Percentiles rank a stretch among this genome's conserved stretches.
Conservation (phyloP, 495 filamentous ascomycete species). For the Rhizodiscina lignyota region DNA sequence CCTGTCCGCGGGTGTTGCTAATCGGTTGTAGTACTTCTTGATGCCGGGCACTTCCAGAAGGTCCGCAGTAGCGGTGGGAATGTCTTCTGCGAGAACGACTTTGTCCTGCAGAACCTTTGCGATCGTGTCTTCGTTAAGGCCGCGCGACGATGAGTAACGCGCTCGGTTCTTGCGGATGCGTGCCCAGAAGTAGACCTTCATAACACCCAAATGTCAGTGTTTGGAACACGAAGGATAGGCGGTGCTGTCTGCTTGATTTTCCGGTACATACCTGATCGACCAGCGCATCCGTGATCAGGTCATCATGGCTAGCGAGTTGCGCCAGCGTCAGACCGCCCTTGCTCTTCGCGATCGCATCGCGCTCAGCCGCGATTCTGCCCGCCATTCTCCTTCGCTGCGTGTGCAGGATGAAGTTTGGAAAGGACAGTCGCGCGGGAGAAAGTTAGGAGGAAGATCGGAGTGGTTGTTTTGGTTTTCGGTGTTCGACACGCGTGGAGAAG, state of each 20-base stretch:
- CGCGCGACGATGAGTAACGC: constrained; percentile 69
- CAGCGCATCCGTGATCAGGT: constrained; percentile 88
- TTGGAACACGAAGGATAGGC: too few species aligned
- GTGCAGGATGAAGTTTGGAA: background rate
- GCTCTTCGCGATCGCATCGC: constrained; percentile 28
- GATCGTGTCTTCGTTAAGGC: constrained; percentile 66
- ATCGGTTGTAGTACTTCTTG: constrained; percentile 43
- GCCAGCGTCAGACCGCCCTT: constrained; percentile 64
- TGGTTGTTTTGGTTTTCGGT: too few species aligned
- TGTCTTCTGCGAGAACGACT: constrained; percentile 59
- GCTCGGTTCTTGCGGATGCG: constrained; percentile 85
- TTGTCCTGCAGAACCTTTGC: constrained; percentile 59
- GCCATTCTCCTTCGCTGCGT: background rate
- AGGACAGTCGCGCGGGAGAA: too few species aligned
- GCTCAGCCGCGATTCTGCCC: constrained; percentile 7
- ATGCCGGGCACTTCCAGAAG: constrained; percentile 60
- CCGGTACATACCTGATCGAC: constrained; percentile 74
- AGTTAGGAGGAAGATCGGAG: too few species aligned
- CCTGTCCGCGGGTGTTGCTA: constrained; percentile 62
- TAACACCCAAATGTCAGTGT: too few species aligned
- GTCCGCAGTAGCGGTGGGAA: constrained; percentile 47
- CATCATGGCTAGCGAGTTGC: constrained; percentile 85
- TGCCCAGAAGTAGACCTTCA: constrained; percentile 93
- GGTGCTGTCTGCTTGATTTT: too few species aligned
- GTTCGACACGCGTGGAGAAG: too few species aligned